phyloP scores from a whole-genome alignment of 75 land plant species.

The Azolla pinnata region DNA sequence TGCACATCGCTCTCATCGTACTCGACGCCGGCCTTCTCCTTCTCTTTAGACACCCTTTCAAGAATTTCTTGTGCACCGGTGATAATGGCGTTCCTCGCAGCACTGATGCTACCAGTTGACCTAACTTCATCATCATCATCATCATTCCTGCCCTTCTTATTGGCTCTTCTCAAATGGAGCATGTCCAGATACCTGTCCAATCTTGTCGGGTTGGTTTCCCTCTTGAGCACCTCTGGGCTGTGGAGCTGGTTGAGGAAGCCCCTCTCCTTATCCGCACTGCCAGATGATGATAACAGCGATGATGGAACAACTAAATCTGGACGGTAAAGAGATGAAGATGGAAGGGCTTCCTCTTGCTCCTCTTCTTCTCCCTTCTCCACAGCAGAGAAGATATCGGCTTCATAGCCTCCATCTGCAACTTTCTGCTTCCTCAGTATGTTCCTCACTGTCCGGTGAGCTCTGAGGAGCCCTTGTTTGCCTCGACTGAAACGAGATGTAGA shows the following conservation, averaged over 20 bases:
- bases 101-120: slow-evolving; percentile 17
- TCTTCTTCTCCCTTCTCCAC: slow-evolving; percentile 26
- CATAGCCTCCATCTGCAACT: slow-evolving; percentile 25
- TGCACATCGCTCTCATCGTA: slow-evolving; percentile 8
- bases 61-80: slow-evolving; percentile 44
- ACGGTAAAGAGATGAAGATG: not conserved
- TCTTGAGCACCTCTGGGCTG: slow-evolving; percentile 73
- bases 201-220: slow-evolving; percentile 40
- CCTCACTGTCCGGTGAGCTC: slow-evolving; percentile 41
- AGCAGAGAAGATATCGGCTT: slow-evolving; percentile 51
- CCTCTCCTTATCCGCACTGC: no score
- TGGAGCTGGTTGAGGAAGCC: slow-evolving; percentile 11
- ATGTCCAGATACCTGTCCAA: slow-evolving; percentile 71
- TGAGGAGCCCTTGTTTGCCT: slow-evolving; percentile 23
- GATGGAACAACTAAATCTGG: slow-evolving; percentile 2
- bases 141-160: slow-evolving; percentile 13
- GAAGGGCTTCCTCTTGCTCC: no score
- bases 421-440: slow-evolving; percentile 40
- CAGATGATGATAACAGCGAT: no score
- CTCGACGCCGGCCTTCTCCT: slow-evolving; percentile 10
- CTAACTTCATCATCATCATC: not conserved
- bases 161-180: slow-evolving; percentile 38
- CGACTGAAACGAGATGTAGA: slow-evolving; percentile 14
- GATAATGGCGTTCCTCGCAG: slow-evolving; percentile 42
- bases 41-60: slow-evolving; percentile 10